Percentiles rank a stretch among this genome's conserved stretches.
These are phyloP conservation scores for Teunomyces gatunensis DNA, from an alignment of 805 yeast genomes.

Conservation along the genomic window DNA sequence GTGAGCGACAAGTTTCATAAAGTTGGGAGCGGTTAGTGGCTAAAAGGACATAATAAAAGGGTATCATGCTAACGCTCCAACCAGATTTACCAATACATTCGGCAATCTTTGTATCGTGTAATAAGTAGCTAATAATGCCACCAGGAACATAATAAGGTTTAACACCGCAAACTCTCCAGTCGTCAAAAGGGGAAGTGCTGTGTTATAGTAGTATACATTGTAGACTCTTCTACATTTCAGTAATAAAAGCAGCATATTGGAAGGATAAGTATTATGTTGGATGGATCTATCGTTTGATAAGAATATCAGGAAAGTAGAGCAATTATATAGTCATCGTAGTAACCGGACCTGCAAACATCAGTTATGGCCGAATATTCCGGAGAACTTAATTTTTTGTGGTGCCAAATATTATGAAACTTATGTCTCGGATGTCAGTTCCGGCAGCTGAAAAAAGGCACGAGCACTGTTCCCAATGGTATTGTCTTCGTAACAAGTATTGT, in stretches of 20 bases:
- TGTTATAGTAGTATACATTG: slow-evolving; percentile 21
- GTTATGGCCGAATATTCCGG: slow-evolving; percentile 1
- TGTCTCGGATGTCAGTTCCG: background rate
- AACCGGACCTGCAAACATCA: background rate
- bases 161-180: slow-evolving; percentile 18
- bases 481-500: slow-evolving; percentile 14
- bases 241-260: background rate
- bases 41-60: background rate
- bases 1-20: slow-evolving; percentile 1
- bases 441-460: background rate
- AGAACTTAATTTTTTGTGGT: background rate
- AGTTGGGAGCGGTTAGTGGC: background rate
- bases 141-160: slow-evolving; percentile 13
- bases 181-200: slow-evolving; percentile 29
- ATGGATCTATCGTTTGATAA: no score
- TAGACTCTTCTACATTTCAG: slow-evolving; percentile 8
- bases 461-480: slow-evolving; percentile 14
- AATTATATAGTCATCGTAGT: background rate
- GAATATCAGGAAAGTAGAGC: background rate
- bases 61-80: background rate
- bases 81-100: background rate
- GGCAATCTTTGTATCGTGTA: slow-evolving; percentile 15
- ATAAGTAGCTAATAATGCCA: slow-evolving; percentile 14
- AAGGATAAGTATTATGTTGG: background rate
- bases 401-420: background rate